Conservation (phyloP, 176 grass and related monocot genomes). For the Thinopyrum elongatum region DNA sequence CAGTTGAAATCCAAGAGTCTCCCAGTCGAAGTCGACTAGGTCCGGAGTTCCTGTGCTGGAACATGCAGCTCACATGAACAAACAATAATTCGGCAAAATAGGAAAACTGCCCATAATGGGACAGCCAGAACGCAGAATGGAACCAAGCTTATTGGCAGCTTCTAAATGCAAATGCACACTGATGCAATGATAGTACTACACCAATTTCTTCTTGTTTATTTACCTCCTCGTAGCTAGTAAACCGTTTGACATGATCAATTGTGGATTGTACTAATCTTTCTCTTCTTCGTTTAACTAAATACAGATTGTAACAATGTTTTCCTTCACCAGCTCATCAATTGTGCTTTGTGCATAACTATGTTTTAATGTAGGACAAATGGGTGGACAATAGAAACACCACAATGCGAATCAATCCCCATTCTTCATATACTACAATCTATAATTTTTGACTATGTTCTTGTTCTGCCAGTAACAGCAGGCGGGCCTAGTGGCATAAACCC, state of each 20-base stretch:
- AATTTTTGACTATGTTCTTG: neutral
- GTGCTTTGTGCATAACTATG: neutral
- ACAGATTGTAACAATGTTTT: neutral
- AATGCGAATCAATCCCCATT: neutral
- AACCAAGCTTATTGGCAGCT: neutral
- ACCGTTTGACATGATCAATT: neutral
- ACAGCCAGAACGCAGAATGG: neutral
- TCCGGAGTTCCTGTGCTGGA: slow-evolving; percentile 57
- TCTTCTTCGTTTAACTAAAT: neutral
- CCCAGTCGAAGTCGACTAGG: slow-evolving; percentile 73
- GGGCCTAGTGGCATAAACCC: neutral
- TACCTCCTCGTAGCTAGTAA: neutral
- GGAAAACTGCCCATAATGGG: neutral
- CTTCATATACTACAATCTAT: neutral
- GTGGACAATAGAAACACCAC: neutral
- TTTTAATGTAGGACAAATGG: neutral
- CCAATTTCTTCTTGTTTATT: neutral
- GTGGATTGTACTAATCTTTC: neutral
- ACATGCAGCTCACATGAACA: slow-evolving; percentile 11
- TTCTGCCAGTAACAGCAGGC: neutral
- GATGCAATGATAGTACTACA: neutral
- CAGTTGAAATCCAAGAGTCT: slow-evolving; percentile 72
- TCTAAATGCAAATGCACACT: slow-evolving; percentile 1
- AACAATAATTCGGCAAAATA: neutral
- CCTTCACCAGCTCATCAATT: neutral